Evolutionary conservation across 768 basidiomycete species (phyloP).

Genomic region (Mycena pura): DNA sequence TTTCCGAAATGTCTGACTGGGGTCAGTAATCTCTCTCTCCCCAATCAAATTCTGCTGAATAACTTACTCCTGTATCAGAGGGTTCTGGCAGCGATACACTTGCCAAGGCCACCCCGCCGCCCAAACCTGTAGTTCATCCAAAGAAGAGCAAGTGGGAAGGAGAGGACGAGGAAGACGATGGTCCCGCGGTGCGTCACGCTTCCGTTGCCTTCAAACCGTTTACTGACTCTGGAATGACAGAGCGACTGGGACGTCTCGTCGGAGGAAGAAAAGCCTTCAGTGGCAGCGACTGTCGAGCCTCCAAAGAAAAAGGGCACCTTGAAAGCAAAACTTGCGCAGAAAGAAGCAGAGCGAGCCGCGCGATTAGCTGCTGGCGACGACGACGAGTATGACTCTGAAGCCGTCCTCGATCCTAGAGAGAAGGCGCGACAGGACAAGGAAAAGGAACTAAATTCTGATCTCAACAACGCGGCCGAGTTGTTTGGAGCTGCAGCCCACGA

Average conservation of each 20-base stretch:
- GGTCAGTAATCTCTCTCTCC: slow-evolving; percentile 30
- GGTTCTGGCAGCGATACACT: slow-evolving; percentile 46
- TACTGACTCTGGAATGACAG: slow-evolving; percentile 45
- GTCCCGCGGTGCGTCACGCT: slow-evolving; percentile 67
- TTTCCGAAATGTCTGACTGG: slow-evolving; percentile 51
- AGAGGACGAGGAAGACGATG: slow-evolving; percentile 88
- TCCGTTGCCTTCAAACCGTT: not conserved
- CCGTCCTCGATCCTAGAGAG: slow-evolving; percentile 79
- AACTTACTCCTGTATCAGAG: slow-evolving; percentile 7
- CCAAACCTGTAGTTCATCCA: slow-evolving; percentile 26
- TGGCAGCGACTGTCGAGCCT: slow-evolving; percentile 61
- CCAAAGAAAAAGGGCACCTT: slow-evolving; percentile 93
- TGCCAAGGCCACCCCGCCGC: slow-evolving; percentile 32
- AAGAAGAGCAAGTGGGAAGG: slow-evolving; percentile 76
- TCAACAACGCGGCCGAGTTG: slow-evolving; percentile 82
- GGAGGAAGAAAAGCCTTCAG: slow-evolving; percentile 62
- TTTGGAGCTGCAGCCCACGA: slow-evolving; percentile 74
- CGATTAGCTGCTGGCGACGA: slow-evolving; percentile 48
- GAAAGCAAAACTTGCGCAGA: slow-evolving; percentile 92
- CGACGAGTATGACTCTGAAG: slow-evolving; percentile 72
- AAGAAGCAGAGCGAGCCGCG: slow-evolving; percentile 77
- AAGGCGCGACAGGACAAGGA: slow-evolving; percentile 81
- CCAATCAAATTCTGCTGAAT: slow-evolving; percentile 21
- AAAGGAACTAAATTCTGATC: slow-evolving; percentile 84
- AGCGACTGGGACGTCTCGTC: slow-evolving; percentile 95